These are phyloP conservation scores for Euphrasia arctica DNA, from an alignment of 305 asterid genomes.

Conservation along the genomic window DNA sequence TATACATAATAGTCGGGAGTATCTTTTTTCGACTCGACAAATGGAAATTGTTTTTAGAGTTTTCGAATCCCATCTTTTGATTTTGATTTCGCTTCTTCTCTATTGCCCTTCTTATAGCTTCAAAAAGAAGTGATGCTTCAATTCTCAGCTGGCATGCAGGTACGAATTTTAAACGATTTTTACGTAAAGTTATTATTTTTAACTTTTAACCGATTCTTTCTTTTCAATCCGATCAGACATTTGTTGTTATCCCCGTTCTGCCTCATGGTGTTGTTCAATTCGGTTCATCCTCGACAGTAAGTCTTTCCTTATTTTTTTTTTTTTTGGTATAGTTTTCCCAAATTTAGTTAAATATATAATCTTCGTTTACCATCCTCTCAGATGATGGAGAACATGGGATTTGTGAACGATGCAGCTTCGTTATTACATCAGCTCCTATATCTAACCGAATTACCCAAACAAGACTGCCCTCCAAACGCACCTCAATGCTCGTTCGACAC, in stretches of 20 bases:
- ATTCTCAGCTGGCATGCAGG: conserved; percentile 92
- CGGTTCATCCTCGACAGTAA: conserved; percentile 73
- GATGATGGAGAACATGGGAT: conserved; percentile 69
- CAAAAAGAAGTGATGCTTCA: conserved; percentile 64
- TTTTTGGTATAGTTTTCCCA: neutral
- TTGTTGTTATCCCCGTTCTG: conserved; percentile 81
- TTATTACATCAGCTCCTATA: conserved; percentile 67
- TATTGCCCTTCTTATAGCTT: conserved; percentile 44
- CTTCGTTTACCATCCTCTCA: conserved; percentile 29
- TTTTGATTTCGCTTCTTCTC: neutral
- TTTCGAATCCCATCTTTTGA: neutral
- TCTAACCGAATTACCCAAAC: conserved; percentile 26
- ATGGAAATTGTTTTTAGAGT: neutral
- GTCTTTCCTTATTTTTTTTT: conserved; percentile 24
- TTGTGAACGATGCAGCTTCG: conserved; percentile 58
- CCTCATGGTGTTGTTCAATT: conserved; percentile 96
- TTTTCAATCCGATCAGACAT: conserved; percentile 50
- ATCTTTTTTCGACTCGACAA: neutral
- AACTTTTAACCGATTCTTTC: neutral
- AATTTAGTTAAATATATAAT: neutral
- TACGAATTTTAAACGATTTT: conserved; percentile 16
- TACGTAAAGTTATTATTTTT: neutral
- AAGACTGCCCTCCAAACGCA: conserved; percentile 35
- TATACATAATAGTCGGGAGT: conserved; percentile 1
- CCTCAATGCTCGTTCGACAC: conserved; percentile 31